These are phyloP conservation scores for Phylloporus rhodoxanthus DNA, from an alignment of 768 basidiomycete genomes.

Conservation along the genomic window DNA sequence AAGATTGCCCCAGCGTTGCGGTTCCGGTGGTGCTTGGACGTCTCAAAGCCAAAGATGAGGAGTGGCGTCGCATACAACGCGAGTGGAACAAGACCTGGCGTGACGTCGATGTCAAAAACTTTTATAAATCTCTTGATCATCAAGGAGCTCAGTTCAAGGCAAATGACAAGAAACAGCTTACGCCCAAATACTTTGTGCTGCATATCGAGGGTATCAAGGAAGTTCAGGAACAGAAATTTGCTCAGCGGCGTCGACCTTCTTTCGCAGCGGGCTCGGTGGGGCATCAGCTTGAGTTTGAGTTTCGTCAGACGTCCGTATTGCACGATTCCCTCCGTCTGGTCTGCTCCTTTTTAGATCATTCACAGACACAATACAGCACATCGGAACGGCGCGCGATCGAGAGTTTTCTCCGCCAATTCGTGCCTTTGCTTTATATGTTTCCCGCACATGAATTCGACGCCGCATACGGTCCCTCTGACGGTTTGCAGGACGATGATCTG, in stretches of 20 bases:
- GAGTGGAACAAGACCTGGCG: conserved; percentile 98
- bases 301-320: conserved; percentile 74
- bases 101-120: conserved; percentile 95
- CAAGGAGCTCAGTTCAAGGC: conserved; percentile 92
- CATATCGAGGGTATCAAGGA: conserved; percentile 71
- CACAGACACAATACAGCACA: conserved; percentile 64
- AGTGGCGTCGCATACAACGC: conserved; percentile 90
- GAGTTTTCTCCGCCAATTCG: conserved; percentile 74
- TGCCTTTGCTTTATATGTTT: conserved; percentile 76
- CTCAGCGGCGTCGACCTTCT: conserved; percentile 26
- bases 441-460: conserved; percentile 62
- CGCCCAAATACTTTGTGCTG: conserved; percentile 72
- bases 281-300: conserved; percentile 72
- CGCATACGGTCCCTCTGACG: conserved; percentile 52
- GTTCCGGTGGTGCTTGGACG: conserved; percentile 88
- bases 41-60: conserved; percentile 90
- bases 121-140: conserved; percentile 95
- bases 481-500: conserved; percentile 34
- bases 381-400: conserved; percentile 81
- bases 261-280: conserved; percentile 46
- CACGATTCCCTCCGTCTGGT: conserved; percentile 88
- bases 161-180: conserved; percentile 92
- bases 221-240: conserved; percentile 43
- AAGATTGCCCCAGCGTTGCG: conserved; percentile 85
- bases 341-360: conserved; percentile 86